Base-by-base conservation (phyloP, 805 yeast species). In the Yamadazyma kitorensis region DNA sequence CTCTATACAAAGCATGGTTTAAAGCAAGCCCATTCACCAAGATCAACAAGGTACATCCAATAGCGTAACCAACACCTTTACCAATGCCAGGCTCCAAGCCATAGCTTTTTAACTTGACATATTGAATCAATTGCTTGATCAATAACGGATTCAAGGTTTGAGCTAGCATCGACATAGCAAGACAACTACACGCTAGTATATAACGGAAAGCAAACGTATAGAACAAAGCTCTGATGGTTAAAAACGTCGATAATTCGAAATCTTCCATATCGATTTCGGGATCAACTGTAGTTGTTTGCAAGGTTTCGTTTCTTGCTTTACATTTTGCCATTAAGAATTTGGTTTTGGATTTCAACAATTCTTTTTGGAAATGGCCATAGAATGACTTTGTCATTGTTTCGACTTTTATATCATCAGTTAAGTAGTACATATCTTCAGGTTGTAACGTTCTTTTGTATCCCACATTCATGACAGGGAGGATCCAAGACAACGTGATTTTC, bases 401-500 rank as follows among this genome's bases (percentile, higher is more conserved):
- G 14, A 65, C 64, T 34, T 59, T 56, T 45, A 63, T 43, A 26
- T 59, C 59, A 25, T 62, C 66, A 11, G 59, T 50, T 24, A 67
- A 51, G 13, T 36, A 43, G 46, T 42, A 83, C 44, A 83, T 51
- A 56, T 85, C 93, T 29, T 74, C 71, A 2, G 83, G 78, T 28
- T 73, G 74, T 27, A 84, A 57, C 0, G 89, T 82, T 49, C 93
- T 68, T 54, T 77, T 80, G 55, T 84, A 84, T 5, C 94, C 93
- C 6, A 74, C 72, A n/a, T 57, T 59, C 66, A 85, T 57, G 25
- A 84, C 47, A 0, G 88, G 88, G 17, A 59, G 47, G 28, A 84
- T 55, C 89, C 91, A 85, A 76, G 80, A 70, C 51, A 82, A 77
- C 45, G 78, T 72, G 0, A 68, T 29, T 45, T 59, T 60, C n/a